Conservation (phyloP, 2,329 filamentous ascomycete genomes). For the Allantophomopsis lycopodina region DNA sequence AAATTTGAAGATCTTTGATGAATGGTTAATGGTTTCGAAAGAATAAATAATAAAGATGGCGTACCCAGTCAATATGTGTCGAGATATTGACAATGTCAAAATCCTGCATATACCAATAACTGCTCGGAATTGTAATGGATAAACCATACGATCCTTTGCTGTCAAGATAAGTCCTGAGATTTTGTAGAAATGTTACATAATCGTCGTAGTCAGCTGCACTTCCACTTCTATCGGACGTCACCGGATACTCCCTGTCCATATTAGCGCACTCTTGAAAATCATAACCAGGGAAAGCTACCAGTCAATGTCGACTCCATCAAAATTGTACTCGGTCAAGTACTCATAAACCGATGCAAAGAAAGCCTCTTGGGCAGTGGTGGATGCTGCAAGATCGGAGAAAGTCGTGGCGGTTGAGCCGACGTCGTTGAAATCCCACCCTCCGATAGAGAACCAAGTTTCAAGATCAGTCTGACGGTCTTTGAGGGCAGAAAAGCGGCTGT, state of each 20-base stretch:
- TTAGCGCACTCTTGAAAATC: too few species aligned
- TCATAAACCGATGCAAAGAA: conserved; percentile 23
- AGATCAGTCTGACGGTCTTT: conserved; percentile 16
- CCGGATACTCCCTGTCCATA: conserved; percentile 13
- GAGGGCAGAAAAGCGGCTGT: conserved; percentile 10
- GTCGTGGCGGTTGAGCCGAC: conserved; percentile 10
- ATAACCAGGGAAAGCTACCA: conserved; percentile 17
- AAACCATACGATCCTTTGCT: neutral
- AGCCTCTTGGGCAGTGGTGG: conserved; percentile 11
- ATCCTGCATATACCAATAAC: conserved; percentile 16
- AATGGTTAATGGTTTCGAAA: too few species aligned
- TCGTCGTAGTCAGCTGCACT: conserved; percentile 19
- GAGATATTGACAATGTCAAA: conserved; percentile 12
- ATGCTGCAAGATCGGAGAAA: conserved; percentile 16
- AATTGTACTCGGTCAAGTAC: conserved; percentile 27
- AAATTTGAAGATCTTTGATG: too few species aligned
- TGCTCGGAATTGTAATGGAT: conserved; percentile 4
- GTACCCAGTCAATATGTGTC: conserved; percentile 11
- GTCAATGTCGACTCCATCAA: conserved; percentile 32
- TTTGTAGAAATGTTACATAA: conserved; percentile 12
- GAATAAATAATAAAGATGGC: too few species aligned
- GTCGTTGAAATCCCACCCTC: conserved; percentile 21
- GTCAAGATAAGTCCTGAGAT: neutral
- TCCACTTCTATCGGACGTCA: conserved; percentile 23
- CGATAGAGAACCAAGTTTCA: conserved; percentile 19